A percentile compares a stretch with the other conserved stretches of the same genome.
Conservation (phyloP, 2,329 filamentous ascomycete species). For the Nigrograna mackinnonii region DNA sequence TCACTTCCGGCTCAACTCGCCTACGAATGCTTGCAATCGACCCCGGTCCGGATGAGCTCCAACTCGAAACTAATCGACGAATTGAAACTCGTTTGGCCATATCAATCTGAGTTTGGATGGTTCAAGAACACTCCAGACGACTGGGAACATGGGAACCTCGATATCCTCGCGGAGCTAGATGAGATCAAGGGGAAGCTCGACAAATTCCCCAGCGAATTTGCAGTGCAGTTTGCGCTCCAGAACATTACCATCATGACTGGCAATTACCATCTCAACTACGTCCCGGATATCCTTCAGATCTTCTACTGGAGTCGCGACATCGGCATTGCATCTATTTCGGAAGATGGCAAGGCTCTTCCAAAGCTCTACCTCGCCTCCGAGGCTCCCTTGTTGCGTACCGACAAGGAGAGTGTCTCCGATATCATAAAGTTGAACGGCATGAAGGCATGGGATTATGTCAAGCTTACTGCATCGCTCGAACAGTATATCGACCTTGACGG, state of each 20-base stretch:
- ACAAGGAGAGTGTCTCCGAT: conserved; percentile 21
- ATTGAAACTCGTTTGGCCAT: conserved; percentile 33
- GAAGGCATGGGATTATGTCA: conserved; percentile 24
- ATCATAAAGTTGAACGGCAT: conserved; percentile 29
- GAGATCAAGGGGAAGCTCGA: background rate
- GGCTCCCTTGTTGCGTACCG: conserved; percentile 7
- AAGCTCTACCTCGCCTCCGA: conserved; percentile 35
- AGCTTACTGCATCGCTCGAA: conserved; percentile 14
- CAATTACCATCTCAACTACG: conserved; percentile 31
- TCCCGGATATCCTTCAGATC: conserved; percentile 28
- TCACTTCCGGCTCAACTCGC: conserved; percentile 15
- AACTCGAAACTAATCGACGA: conserved; percentile 38
- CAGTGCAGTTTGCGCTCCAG: conserved; percentile 37
- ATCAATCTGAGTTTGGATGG: conserved; percentile 40
- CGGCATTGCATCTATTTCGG: conserved; percentile 30
- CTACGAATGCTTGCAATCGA: conserved; percentile 26
- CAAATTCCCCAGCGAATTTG: conserved; percentile 38
- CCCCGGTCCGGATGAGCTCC: conserved; percentile 26
- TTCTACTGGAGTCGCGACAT: conserved; percentile 20
- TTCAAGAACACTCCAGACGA: conserved; percentile 33
- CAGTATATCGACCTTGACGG: conserved; percentile 27
- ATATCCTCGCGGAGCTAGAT: no score
- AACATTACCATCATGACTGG: conserved; percentile 24
- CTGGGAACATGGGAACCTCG: no score
- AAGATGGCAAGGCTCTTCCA: conserved; percentile 34